Evolutionary conservation across 805 yeast genomes (phyloP), one percentile per base, ranked within the genome.

Genomic region (Candida namnaoensis): DNA sequence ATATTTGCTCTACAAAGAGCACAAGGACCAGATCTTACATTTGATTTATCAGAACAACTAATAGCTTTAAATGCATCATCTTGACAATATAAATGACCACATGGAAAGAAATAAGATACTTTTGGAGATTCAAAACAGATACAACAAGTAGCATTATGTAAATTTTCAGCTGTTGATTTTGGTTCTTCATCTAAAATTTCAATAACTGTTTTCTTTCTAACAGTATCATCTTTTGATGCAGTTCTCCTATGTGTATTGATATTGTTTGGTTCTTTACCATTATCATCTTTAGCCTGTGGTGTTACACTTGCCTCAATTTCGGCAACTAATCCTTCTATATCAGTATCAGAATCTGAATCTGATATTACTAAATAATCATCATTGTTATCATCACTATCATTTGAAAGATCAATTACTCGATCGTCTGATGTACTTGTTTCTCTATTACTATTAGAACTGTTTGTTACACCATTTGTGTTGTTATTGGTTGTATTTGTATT

Each of bases 51-150:
- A 39, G 60, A 57, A 1, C 66, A 61, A 30, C 62, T 60, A 46
- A 65, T 46, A 32, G 68, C 55, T 71, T 71, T 45, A 65, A 71
- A 76, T 5, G 73, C 60, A 52, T 82, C 78, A 26, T 68, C 69
- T 6, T 69, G 62, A 49, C 83, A 78, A 49, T 69, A 76, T 3
- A 72, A 59, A 53, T 78, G 83, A 0, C 83, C 83, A 57, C 83
- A 78, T 0, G 74, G 71, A 4, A 76, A 64, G 14, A 71, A 70
- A 28, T 68, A 65, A 2, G 80, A 70, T 7, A 60, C 49, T 13
- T 62, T 68, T 3, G 79, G 76, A 5, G 70, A 65, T 8, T 76
- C 82, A 52, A 77, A 69, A 41, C 83, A 78, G 19, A 78, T 71
- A 0, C 80, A 78, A 51, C 83, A 76, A 33, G 43, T 44, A 24